Evolutionary conservation across 1,284 basidiomycete genomes (phyloP).

Genomic region (Trametes sp.): DNA sequence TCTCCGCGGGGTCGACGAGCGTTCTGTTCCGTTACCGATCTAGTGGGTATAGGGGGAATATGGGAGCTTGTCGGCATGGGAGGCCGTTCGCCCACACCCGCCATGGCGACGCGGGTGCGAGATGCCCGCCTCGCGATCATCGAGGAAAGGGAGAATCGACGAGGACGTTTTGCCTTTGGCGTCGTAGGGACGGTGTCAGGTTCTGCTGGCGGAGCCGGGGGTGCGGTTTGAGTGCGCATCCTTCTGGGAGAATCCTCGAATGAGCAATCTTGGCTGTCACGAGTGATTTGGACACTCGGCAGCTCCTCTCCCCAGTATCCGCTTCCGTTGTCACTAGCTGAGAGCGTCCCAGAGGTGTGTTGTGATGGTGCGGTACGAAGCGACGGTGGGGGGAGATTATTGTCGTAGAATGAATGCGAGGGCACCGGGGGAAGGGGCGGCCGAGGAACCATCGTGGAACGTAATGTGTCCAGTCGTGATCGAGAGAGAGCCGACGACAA

Average conservation of each 20-base stretch:
- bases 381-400: too few relatives aligned
- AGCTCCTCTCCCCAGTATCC: slow-evolving; percentile 29
- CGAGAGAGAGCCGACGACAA: slow-evolving; percentile 36
- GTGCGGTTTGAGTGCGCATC: slow-evolving; percentile 20
- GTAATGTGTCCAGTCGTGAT: slow-evolving; percentile 34
- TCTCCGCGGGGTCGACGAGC: slow-evolving; percentile 23
- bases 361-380: background rate
- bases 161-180: slow-evolving; percentile 29
- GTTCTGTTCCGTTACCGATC: background rate
- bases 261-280: background rate
- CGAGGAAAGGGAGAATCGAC: slow-evolving; percentile 43
- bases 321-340: background rate
- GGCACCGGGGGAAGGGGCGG: slow-evolving; percentile 35
- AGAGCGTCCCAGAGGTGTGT: background rate
- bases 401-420: background rate
- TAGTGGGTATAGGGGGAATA: slow-evolving; percentile 1
- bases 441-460: slow-evolving; percentile 36
- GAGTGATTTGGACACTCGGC: slow-evolving; percentile 7
- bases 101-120: slow-evolving; percentile 3
- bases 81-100: background rate
- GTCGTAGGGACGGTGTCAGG: background rate
- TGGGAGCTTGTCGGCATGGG: slow-evolving; percentile 6
- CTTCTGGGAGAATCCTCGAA: slow-evolving; percentile 10
- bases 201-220: slow-evolving; percentile 7
- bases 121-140: slow-evolving; percentile 34